These are phyloP conservation scores for Barnettozyma sucrosica DNA, from an alignment of 805 yeast species.

Conservation along the genomic window DNA sequence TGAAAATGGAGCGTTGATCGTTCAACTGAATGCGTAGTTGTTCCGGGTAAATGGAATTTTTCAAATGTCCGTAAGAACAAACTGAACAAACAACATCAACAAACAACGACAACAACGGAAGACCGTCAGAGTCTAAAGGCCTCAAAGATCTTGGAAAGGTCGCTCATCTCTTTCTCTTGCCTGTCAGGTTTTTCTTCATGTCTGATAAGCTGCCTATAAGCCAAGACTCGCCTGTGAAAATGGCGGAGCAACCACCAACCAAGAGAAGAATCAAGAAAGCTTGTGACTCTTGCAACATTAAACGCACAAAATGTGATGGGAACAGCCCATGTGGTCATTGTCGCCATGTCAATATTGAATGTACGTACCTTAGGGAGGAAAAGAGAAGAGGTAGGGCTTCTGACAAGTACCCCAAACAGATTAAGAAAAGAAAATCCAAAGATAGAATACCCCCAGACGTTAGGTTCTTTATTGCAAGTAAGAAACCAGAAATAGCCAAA, in stretches of 20 bases:
- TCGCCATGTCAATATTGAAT: slow-evolving; percentile 25
- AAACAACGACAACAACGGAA: no score
- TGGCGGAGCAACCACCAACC: slow-evolving; percentile 2
- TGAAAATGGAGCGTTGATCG: neutral
- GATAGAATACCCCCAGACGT: neutral
- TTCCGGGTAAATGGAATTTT: neutral
- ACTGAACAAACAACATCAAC: neutral
- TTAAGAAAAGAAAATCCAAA: slow-evolving; percentile 21
- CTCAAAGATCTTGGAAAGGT: no score
- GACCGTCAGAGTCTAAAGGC: no score
- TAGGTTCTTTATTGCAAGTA: neutral
- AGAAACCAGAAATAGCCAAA: slow-evolving; percentile 4
- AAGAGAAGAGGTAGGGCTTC: slow-evolving; percentile 44
- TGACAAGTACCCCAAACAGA: slow-evolving; percentile 34
- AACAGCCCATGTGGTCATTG: slow-evolving; percentile 41
- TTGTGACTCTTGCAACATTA: slow-evolving; percentile 42
- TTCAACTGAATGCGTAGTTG: neutral
- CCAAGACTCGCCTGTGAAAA: no score
- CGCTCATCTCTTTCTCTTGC: no score
- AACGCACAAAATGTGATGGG: slow-evolving; percentile 45
- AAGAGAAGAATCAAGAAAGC: slow-evolving; percentile 32
- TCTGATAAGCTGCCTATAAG: no score
- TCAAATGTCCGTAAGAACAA: neutral
- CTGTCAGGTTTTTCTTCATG: no score
- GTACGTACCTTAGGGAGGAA: slow-evolving; percentile 39